Base-by-base conservation (phyloP, 1,284 basidiomycete species). In the Tilletia setariae region DNA sequence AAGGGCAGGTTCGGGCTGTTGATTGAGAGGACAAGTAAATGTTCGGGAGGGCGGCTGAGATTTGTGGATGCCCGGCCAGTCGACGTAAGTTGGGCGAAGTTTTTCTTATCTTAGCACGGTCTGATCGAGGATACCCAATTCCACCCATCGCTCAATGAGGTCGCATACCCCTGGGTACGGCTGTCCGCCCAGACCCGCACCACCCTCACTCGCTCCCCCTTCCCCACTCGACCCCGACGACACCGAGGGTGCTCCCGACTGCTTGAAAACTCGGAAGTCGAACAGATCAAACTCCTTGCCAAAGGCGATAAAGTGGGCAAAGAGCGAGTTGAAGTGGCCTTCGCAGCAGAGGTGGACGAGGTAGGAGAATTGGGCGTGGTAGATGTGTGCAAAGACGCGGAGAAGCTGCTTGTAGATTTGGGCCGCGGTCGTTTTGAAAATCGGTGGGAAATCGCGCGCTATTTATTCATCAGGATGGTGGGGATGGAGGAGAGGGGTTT, bases 341-440 rank as follows among this genome's bases (percentile, higher is more conserved):
- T 98, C 95, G 61, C 92, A 90, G 68, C 92, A 92, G 25, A 98
- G 88, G 82, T 98, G 94, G 75, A 97, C 89, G 77, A 91, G 89
- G 47, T 92, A 91, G 23, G 87, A 86, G 83, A 94, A 98, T 82
- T 98, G 95, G 2, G 93, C 90, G 83, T 98, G 91, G 84, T 98
- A 98, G 79, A 98, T 90, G 84, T 98, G 95, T 1, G 95, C 94
- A 84, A 98, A 98, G 63, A 98, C 93, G 62, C 95, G 90, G 68
- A 98, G 89, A 40, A 98, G 90, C 80, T 98, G 95, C 64, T 93
- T 91, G 85, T 98, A 98, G 76, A 98, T 90, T 84, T 97, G 94
- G 82, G 96, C 94, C 76, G 94, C 90, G 7, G 93, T 95, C 13
- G 91, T 89, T 0, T 93, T 91, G 85, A 98, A 98, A 19, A 87